These are phyloP conservation scores for Backusella morwellensis DNA, from an alignment of 192 early-diverging fungal genomes.

Conservation along the genomic window DNA sequence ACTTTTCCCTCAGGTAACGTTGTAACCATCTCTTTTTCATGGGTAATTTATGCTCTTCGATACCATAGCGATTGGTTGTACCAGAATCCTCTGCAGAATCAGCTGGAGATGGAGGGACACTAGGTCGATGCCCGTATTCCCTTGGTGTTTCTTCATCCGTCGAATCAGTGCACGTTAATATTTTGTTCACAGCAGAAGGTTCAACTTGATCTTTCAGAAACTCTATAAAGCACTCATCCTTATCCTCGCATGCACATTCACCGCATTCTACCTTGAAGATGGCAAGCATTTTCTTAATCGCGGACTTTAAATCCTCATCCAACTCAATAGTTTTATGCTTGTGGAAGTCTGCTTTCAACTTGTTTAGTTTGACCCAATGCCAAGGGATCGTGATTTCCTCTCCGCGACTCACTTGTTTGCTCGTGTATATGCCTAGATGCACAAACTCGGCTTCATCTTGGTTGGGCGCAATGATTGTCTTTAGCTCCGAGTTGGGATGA, in stretches of 20 bases:
- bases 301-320: conserved; percentile 16
- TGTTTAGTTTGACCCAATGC: conserved; percentile 62
- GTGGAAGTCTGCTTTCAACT: conserved; percentile 17
- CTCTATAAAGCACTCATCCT: conserved; percentile 40
- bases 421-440: conserved; percentile 67
- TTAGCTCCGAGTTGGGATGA: conserved; percentile 59
- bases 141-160: background rate
- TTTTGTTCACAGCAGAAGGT: background rate
- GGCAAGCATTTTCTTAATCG: conserved; percentile 27
- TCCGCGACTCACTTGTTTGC: conserved; percentile 50
- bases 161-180: background rate
- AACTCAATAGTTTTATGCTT: background rate
- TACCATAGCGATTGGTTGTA: background rate
- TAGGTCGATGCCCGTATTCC: background rate
- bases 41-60: background rate
- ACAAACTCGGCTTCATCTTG: conserved; percentile 49
- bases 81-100: background rate
- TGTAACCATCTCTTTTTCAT: conserved; percentile 10
- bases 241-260: conserved; percentile 47
- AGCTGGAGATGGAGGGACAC: background rate
- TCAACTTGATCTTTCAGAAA: conserved; percentile 33
- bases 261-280: conserved; percentile 34
- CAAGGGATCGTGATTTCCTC: conserved; percentile 72
- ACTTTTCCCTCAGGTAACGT: background rate
- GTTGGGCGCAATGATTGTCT: conserved; percentile 53